Percentiles rank a stretch among this genome's conserved stretches.
phyloP scores from a whole-genome alignment of 2,329 filamentous ascomycete species.

The Paraconiothyrium sp. region DNA sequence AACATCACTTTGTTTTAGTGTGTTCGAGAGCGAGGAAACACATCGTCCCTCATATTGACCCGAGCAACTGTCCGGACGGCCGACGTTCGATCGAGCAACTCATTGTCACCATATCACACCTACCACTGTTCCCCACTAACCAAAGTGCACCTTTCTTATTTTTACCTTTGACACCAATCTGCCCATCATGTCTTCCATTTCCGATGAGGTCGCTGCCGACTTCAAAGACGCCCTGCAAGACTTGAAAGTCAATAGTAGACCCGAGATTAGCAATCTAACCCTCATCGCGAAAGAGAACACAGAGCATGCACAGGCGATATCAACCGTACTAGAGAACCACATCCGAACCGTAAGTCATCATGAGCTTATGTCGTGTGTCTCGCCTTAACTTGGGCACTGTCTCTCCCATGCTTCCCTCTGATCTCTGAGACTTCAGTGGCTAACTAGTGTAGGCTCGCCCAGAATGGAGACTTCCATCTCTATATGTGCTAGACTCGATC shows the following conservation, averaged over 20 bases:
- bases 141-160: constrained; percentile 27
- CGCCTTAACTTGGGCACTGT: neutral
- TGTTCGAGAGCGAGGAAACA: constrained; percentile 53
- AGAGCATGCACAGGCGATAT: constrained; percentile 92
- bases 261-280: constrained; percentile 96
- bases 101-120: constrained; percentile 28
- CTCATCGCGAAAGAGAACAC: constrained; percentile 98
- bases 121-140: constrained; percentile 38
- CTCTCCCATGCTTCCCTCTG: neutral
- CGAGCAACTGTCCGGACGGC: constrained; percentile 34
- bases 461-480: constrained; percentile 88
- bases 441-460: constrained; percentile 77
- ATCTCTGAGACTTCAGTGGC: constrained; percentile 28
- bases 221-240: constrained; percentile 94
- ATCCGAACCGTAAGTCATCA: constrained; percentile 84
- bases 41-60: constrained; percentile 49
- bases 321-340: constrained; percentile 87
- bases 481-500: constrained; percentile 97
- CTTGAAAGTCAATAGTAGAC: constrained; percentile 87
- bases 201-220: constrained; percentile 92
- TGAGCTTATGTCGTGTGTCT: constrained; percentile 3
- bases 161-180: constrained; percentile 30
- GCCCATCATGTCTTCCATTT: constrained; percentile 71
- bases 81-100: constrained; percentile 37
- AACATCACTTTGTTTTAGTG: constrained; percentile 49